These are phyloP conservation scores for Moricandia arvensis DNA, from an alignment of 345 rosid genomes.

Conservation along the genomic window DNA sequence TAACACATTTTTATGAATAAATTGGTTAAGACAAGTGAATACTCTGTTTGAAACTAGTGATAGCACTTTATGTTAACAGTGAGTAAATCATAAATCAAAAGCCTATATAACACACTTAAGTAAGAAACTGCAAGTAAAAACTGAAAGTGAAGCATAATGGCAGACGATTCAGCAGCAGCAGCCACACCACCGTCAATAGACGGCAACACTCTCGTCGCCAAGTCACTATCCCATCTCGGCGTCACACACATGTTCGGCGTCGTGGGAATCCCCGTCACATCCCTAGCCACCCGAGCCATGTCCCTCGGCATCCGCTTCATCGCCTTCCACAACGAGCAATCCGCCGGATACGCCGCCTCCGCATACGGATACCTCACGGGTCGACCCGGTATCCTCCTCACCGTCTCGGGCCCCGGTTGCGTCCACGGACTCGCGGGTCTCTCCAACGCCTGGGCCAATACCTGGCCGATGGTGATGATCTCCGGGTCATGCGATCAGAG, in stretches of 20 bases:
- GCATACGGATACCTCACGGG: constrained; percentile 93
- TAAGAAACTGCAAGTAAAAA: background rate
- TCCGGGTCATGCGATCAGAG: constrained; percentile 93
- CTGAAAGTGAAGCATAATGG: constrained; percentile 14
- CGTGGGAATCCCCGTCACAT: constrained; percentile 94
- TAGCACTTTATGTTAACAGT: background rate
- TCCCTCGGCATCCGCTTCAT: constrained; percentile 78
- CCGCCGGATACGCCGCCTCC: constrained; percentile 98
- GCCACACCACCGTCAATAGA: constrained; percentile 42
- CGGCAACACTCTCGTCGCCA: constrained; percentile 71
- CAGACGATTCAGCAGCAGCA: constrained; percentile 24
- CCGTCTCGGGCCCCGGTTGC: constrained; percentile 96
- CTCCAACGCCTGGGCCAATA: constrained; percentile 84
- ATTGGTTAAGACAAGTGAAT: background rate
- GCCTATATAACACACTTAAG: background rate
- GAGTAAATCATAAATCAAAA: background rate
- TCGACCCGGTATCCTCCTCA: constrained; percentile 75
- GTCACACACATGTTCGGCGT: constrained; percentile 93
- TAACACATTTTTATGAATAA: background rate
- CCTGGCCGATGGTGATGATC: constrained; percentile 91
- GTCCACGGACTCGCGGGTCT: constrained; percentile 95
- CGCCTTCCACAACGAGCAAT: constrained; percentile 98
- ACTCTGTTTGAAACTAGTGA: background rate
- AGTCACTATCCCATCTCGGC: constrained; percentile 66
- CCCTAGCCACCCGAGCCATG: constrained; percentile 81